phyloP scores from a whole-genome alignment of 2,329 filamentous ascomycete species.

The Colletotrichum karsti region DNA sequence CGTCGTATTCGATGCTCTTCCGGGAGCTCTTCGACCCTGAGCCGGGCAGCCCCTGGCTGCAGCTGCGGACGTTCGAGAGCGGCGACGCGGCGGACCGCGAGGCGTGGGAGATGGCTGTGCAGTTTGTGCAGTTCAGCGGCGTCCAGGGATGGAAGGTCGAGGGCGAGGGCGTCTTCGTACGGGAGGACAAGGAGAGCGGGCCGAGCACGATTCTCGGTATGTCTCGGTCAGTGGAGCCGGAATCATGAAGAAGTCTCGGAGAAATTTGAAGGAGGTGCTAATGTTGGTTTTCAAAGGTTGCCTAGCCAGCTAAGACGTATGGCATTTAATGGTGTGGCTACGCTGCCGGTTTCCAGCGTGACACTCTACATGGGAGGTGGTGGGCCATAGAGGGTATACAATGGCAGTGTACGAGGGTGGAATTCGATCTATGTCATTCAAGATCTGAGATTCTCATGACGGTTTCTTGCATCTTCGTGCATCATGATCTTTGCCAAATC shows the following conservation, averaged over 20 bases:
- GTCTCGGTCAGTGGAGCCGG: conserved; percentile 30
- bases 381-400: neutral
- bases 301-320: conserved; percentile 37
- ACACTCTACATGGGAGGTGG: conserved; percentile 32
- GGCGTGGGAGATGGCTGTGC: conserved; percentile 54
- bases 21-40: conserved; percentile 43
- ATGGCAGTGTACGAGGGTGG: neutral
- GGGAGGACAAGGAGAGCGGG: conserved; percentile 30
- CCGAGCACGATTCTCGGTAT: conserved; percentile 14
- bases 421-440: too few species aligned
- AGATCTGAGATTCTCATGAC: too few species aligned
- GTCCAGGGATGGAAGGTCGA: conserved; percentile 52
- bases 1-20: conserved; percentile 57
- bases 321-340: conserved; percentile 38
- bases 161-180: conserved; percentile 54
- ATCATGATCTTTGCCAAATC: too few species aligned
- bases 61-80: conserved; percentile 57
- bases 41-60: conserved; percentile 43
- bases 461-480: too few species aligned
- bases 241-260: neutral
- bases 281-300: conserved; percentile 2
- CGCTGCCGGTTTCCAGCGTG: conserved; percentile 37
- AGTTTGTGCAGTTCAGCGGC: conserved; percentile 46
- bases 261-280: neutral
- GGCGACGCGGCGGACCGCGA: conserved; percentile 55